A percentile compares a stretch with the other conserved stretches of the same genome.
Evolutionary conservation across 2,329 filamentous ascomycete genomes (phyloP).

Genomic region (Sporothrix phasma): DNA sequence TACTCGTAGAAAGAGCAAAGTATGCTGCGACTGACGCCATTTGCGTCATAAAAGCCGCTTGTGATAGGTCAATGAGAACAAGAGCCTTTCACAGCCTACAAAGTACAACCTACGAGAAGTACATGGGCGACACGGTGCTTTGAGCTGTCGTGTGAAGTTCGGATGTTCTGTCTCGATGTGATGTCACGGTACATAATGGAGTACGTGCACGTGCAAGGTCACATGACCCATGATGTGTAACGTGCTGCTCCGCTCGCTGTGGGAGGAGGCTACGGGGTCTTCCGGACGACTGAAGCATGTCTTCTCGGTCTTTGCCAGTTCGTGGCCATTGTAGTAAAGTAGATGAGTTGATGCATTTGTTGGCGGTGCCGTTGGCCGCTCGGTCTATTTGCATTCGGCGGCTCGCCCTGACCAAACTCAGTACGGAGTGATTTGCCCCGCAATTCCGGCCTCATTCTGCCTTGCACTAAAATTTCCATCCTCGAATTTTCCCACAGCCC

Average conservation of each 20-base stretch:
- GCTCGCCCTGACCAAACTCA: background rate
- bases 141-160: background rate
- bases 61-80: background rate
- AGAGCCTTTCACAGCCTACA: too few relatives aligned
- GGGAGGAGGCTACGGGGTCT: too few relatives aligned
- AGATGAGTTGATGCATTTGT: background rate
- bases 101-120: background rate
- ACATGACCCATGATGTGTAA: too few relatives aligned
- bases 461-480: background rate
- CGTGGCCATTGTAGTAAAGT: background rate
- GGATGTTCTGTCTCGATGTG: too few relatives aligned
- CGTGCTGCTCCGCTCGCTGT: too few relatives aligned
- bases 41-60: slow-evolving; percentile 7
- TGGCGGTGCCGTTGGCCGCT: background rate
- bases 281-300: too few relatives aligned
- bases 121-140: background rate
- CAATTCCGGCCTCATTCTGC: background rate
- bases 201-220: background rate
- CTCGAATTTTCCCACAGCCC: background rate
- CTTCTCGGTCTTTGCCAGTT: too few relatives aligned
- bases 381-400: background rate
- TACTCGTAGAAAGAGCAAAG: background rate
- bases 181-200: background rate
- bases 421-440: too few relatives aligned
- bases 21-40: background rate